Evolutionary conservation across 2,329 filamentous ascomycete genomes (phyloP).

Genomic region (Laburnicola sp.): DNA sequence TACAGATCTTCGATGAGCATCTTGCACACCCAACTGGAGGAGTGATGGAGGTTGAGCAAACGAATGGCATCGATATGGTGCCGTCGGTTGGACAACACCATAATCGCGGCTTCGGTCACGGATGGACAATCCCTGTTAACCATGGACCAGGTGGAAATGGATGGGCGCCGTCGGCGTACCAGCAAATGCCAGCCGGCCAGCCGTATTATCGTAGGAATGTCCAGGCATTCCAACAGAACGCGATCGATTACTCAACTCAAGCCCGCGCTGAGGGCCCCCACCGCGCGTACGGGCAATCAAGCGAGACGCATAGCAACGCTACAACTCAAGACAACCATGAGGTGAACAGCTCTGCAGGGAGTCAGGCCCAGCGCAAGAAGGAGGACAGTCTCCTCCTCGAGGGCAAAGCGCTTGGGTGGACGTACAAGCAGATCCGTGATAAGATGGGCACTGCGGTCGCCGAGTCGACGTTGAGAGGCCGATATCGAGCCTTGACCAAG

Average conservation of each 20-base stretch:
- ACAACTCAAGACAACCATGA: conserved; percentile 1
- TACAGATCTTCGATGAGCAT: background rate
- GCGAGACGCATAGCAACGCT: background rate
- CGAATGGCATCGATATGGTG: too few species aligned
- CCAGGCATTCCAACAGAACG: background rate
- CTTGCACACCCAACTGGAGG: background rate
- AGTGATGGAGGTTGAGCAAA: background rate
- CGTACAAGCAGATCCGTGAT: conserved; percentile 66
- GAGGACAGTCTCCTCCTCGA: conserved; percentile 52
- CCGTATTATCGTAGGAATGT: too few species aligned
- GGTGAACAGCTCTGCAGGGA: background rate
- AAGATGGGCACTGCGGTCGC: conserved; percentile 63
- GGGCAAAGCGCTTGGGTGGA: conserved; percentile 60
- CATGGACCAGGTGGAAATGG: too few species aligned
- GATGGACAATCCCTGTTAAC: too few species aligned
- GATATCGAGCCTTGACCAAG: conserved; percentile 68
- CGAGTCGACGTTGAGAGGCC: conserved; percentile 72
- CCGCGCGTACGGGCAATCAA: background rate
- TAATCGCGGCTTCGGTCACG: too few species aligned
- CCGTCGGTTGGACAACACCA: too few species aligned
- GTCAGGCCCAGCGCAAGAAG: conserved; percentile 17
- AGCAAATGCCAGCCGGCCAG: background rate
- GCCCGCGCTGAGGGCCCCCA: background rate
- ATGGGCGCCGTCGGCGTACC: too few species aligned
- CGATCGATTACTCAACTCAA: background rate